Percentiles rank a stretch among this genome's conserved stretches.
Conservation (phyloP, 176 grass and related monocot genomes). For the Cocos nucifera region DNA sequence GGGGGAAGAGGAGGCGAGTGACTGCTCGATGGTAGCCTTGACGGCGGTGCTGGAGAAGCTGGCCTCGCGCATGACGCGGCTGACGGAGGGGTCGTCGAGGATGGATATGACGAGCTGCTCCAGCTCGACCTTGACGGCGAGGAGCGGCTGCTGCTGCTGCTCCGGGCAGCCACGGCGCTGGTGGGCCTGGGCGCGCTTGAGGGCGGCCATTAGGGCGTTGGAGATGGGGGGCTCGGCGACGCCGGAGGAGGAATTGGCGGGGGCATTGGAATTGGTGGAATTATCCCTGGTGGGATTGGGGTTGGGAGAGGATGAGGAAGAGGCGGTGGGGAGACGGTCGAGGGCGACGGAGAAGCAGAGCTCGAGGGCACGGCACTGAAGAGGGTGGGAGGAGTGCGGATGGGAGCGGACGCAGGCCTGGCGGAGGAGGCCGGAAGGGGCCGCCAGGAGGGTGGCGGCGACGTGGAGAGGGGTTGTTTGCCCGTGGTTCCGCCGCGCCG, state of each 20-base stretch:
- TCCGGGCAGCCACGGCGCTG: conserved; percentile 27
- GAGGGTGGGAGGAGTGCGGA: conserved; percentile 18
- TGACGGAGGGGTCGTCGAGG: conserved; percentile 27
- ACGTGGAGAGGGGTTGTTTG: conserved; percentile 29
- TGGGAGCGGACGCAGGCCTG: conserved; percentile 24
- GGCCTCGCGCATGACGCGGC: conserved; percentile 30
- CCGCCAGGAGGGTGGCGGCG: conserved; percentile 13
- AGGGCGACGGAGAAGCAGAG: conserved; percentile 27
- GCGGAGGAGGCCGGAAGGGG: conserved; percentile 20
- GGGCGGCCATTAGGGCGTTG: conserved; percentile 23
- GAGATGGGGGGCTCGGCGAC: conserved; percentile 19
- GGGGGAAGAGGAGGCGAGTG: conserved; percentile 6
- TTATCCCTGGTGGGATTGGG: no score
- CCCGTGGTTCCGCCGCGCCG: conserved; percentile 18
- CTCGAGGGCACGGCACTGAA: conserved; percentile 28
- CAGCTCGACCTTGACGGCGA: conserved; percentile 27
- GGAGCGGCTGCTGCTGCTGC: conserved; percentile 30
- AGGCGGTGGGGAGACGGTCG: conserved; percentile 14
- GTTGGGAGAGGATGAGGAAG: no score
- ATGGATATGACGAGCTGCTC: conserved; percentile 25
- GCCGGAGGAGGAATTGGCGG: background rate
- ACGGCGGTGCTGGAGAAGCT: conserved; percentile 16
- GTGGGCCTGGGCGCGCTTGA: conserved; percentile 27
- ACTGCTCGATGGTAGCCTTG: conserved; percentile 23
- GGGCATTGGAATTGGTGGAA: no score